A percentile compares a stretch with the other conserved stretches of the same genome.
Conservation (phyloP, 768 basidiomycete species). For the Candolleomyces efflorescens region DNA sequence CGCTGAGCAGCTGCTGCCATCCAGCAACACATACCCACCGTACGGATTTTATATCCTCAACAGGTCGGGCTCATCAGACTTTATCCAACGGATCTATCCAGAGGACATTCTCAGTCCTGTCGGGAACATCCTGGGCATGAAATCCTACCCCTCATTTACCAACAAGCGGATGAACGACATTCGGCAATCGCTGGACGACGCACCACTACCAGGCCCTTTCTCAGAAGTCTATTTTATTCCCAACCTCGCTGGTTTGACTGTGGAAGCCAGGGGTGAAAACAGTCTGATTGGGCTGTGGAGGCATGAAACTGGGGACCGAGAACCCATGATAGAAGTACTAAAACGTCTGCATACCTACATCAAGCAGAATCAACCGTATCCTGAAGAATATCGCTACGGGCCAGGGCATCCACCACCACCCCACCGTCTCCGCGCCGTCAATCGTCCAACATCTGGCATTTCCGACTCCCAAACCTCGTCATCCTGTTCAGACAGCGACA, state of each 20-base stretch:
- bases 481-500: conserved; percentile 20
- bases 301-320: conserved; percentile 62
- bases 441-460: conserved; percentile 24
- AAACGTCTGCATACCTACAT: conserved; percentile 63
- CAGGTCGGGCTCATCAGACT: conserved; percentile 75
- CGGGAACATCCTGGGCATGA: conserved; percentile 68
- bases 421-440: conserved; percentile 24
- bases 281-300: conserved; percentile 74
- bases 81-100: conserved; percentile 68
- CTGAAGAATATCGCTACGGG: conserved; percentile 67
- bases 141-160: conserved; percentile 70
- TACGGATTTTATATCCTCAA: conserved; percentile 87
- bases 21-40: conserved; percentile 70
- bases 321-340: conserved; percentile 70
- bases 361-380: conserved; percentile 63
- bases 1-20: not conserved
- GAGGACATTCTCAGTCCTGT: conserved; percentile 68
- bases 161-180: conserved; percentile 38
- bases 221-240: conserved; percentile 46
- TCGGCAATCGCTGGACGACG: conserved; percentile 26
- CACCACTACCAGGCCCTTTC: conserved; percentile 37
- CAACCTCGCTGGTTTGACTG: conserved; percentile 38
- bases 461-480: conserved; percentile 15
- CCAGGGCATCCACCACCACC: conserved; percentile 64
- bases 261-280: conserved; percentile 49